Evolutionary conservation across 2,329 filamentous ascomycete species (phyloP).

Genomic region (Aspergillus luchuensis): DNA sequence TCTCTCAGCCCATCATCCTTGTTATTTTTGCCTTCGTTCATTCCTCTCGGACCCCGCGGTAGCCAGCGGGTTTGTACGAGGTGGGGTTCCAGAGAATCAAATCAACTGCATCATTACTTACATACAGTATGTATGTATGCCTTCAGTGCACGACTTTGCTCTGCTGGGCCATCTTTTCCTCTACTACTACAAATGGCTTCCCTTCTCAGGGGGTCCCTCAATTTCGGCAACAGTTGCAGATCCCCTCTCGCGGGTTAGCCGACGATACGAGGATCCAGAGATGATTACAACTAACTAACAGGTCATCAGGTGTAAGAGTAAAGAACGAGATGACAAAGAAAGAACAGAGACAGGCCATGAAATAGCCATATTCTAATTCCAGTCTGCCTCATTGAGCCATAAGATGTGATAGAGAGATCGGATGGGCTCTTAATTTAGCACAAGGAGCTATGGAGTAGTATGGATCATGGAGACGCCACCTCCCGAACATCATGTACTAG

Average conservation of each 20-base stretch:
- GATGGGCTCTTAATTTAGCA: slow-evolving; percentile 1
- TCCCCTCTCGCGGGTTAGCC: not conserved
- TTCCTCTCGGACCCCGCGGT: not conserved
- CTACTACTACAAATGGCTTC: not conserved
- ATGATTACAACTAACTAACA: not conserved
- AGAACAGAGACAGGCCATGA: not conserved
- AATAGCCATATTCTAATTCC: not conserved
- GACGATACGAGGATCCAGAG: not conserved
- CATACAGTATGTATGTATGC: no score
- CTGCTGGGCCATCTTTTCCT: not conserved
- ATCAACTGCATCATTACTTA: no score
- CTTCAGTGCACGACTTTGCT: no score
- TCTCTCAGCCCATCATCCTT: no score
- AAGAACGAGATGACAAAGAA: not conserved
- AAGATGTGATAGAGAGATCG: slow-evolving; percentile 1
- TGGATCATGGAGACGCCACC: slow-evolving; percentile 3
- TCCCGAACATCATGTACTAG: slow-evolving; percentile 5
- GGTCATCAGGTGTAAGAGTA: no score
- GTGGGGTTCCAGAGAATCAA: no score
- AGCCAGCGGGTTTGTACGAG: not conserved
- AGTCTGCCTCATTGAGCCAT: not conserved
- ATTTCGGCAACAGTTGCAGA: slow-evolving; percentile 4
- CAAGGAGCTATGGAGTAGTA: not conserved
- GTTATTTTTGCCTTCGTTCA: not conserved
- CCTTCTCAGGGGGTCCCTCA: not conserved